Conservation (phyloP, 1,284 basidiomycete genomes). For the Fomes fomentarius region DNA sequence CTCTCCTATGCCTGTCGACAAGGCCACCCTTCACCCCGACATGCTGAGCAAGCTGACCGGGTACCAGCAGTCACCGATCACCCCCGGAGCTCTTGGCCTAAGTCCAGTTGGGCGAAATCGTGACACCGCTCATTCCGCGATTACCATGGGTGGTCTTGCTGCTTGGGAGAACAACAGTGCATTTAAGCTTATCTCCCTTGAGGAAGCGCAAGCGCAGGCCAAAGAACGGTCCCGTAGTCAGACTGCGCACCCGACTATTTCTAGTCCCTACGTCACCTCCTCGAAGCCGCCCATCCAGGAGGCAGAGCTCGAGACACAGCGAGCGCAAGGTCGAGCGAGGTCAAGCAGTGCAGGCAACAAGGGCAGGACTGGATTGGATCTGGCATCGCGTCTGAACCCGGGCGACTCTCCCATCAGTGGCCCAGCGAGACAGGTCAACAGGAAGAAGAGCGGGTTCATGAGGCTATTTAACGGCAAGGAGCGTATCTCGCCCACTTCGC, state of each 20-base stretch:
- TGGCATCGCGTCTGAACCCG: constrained; percentile 38
- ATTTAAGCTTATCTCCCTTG: constrained; percentile 71
- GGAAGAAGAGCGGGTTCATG: constrained; percentile 80
- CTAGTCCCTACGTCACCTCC: constrained; percentile 25
- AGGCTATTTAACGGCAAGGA: constrained; percentile 69
- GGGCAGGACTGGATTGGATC: constrained; percentile 47
- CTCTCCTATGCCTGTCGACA: constrained; percentile 34
- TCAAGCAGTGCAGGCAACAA: constrained; percentile 64
- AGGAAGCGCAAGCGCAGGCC: constrained; percentile 71
- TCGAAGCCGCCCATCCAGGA: constrained; percentile 17
- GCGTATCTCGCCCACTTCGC: constrained; percentile 31
- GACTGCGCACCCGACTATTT: constrained; percentile 41
- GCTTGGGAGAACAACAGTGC: constrained; percentile 54
- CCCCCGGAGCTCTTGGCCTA: neutral
- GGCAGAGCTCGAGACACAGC: constrained; percentile 13
- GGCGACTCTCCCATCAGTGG: constrained; percentile 57
- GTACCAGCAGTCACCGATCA: constrained; percentile 11
- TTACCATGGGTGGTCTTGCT: constrained; percentile 37
- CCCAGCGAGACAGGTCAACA: constrained; percentile 24
- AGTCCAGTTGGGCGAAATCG: constrained; percentile 28
- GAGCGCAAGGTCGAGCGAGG: constrained; percentile 35
- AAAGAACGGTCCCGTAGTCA: constrained; percentile 55
- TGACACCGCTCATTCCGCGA: constrained; percentile 37
- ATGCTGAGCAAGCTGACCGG: constrained; percentile 19
- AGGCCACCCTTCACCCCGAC: constrained; percentile 22